Conservation (phyloP, 306 rosid genomes). For the Cucurbita ficifolia region DNA sequence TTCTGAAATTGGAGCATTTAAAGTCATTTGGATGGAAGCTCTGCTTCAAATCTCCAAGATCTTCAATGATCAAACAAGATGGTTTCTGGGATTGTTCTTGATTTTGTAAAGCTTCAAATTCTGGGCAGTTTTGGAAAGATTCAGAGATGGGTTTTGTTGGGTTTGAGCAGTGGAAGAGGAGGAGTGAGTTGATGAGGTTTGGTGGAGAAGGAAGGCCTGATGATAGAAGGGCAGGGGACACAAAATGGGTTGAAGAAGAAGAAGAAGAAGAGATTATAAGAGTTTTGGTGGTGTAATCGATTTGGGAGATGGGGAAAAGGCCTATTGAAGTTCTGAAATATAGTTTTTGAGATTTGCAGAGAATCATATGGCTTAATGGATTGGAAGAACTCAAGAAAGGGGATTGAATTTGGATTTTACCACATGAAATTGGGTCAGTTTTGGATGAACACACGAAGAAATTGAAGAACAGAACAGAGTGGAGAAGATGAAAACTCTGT, state of each 20-base stretch:
- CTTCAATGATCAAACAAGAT: slow-evolving; percentile 35
- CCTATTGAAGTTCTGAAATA: slow-evolving; percentile 19
- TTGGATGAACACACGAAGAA: not conserved
- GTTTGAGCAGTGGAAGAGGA: slow-evolving; percentile 49
- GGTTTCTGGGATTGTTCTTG: slow-evolving; percentile 4
- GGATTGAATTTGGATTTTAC: slow-evolving; percentile 26
- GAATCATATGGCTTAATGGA: slow-evolving; percentile 17
- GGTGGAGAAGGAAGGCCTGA: slow-evolving; percentile 47
- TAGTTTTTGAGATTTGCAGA: slow-evolving; percentile 22
- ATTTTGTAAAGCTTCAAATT: slow-evolving; percentile 12
- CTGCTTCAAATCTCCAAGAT: slow-evolving; percentile 18
- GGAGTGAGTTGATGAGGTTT: slow-evolving; percentile 23
- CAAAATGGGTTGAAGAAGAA: slow-evolving; percentile 27
- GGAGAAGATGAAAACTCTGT: slow-evolving; percentile 22
- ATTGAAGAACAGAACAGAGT: slow-evolving; percentile 20
- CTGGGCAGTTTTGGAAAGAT: slow-evolving; percentile 6
- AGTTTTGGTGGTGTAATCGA: slow-evolving; percentile 14
- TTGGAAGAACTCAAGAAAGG: slow-evolving; percentile 24
- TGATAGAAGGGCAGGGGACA: slow-evolving; percentile 18
- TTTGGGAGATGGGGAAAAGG: slow-evolving; percentile 20
- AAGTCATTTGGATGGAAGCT: slow-evolving; percentile 35
- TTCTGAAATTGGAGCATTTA: slow-evolving; percentile 39
- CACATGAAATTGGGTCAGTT: slow-evolving; percentile 20
- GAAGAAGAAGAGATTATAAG: slow-evolving; percentile 15
- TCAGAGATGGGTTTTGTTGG: slow-evolving; percentile 12